A percentile compares a stretch with the other conserved stretches of the same genome.
Evolutionary conservation across 331 rosid genomes (phyloP).

Genomic region (Erythrophleum ivorense): DNA sequence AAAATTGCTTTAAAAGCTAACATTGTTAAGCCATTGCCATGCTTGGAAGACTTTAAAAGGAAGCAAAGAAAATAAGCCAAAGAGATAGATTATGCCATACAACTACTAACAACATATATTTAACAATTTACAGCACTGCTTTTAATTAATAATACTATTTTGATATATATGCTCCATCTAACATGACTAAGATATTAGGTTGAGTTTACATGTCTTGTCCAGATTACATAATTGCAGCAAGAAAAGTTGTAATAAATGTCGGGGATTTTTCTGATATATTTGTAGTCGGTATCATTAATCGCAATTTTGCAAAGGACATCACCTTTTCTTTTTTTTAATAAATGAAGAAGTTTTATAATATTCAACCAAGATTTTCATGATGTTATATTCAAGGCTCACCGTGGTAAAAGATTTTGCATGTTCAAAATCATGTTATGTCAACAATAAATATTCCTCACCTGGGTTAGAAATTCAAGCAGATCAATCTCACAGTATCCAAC

Average conservation of each 20-base stretch:
- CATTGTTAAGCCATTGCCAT: no score
- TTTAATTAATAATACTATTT: background rate
- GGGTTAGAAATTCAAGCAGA: slow-evolving; percentile 80
- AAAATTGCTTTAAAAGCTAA: no score
- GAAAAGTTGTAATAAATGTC: background rate
- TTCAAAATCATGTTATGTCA: background rate
- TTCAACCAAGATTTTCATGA: background rate
- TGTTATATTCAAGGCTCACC: background rate
- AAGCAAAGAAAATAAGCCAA: background rate
- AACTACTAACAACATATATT: background rate
- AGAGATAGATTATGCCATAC: background rate
- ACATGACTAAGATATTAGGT: background rate
- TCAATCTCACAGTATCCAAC: slow-evolving; percentile 90
- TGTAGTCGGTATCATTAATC: background rate
- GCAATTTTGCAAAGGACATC: background rate
- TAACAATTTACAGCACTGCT: no score
- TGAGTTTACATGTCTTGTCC: background rate
- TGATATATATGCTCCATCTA: background rate
- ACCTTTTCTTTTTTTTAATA: background rate
- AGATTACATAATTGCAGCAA: background rate
- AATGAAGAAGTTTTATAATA: background rate
- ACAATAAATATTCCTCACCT: slow-evolving; percentile 54
- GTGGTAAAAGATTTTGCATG: background rate
- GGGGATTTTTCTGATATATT: background rate
- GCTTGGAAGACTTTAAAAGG: background rate